Evolutionary conservation across 2,329 filamentous ascomycete genomes (phyloP), one percentile per base, ranked within the genome.

Genomic region (Claviceps monticola): DNA sequence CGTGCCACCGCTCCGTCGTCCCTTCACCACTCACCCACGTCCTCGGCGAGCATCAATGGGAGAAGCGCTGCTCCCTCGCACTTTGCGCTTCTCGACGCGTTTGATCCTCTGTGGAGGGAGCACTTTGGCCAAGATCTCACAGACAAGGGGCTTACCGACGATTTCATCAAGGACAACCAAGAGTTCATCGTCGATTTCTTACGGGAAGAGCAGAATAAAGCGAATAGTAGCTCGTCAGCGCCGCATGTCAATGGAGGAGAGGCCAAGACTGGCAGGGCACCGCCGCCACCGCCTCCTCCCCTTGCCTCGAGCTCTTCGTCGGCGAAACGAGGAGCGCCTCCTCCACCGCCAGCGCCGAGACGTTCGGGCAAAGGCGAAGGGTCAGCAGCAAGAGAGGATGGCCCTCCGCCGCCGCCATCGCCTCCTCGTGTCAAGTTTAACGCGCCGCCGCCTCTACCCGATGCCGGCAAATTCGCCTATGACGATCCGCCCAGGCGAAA

Each of bases 381-480:
- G 39, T 80, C 86, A n/a, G 78, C 86, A n/a, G 78, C 84, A 34
- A 76, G 82, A 61, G 84, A 88, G 54, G 79, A 84, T 14, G 86
- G 88, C 16, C 81, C 83, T 21, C 76, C 76, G 14, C 79, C 83
- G 13, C 80, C 83, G 17, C 75, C 76, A 9, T 58, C 62, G 34
- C 66, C 67, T 16, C 78, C 82, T 21, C 78, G 83, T 49, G 80
- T 80, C 8, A 78, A 76, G 59, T 97, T 95, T 71, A 78, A 82
- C 57, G 91, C 88, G 8, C 93, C 93, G 46, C 93, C 93, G 37
- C 87, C 91, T 2, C 70, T 97, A 54, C 81, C 88, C 51, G 90
- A 95, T 66, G 93, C 93, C 53, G 93, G 93, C 39, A 95, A 88
- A 67, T 93, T 81, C 63, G 88, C 85, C 3, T 75, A 83, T 68